Percentiles rank a stretch among this genome's conserved stretches.
Evolutionary conservation across 169 alveolate genomes (phyloP).

Genomic region (Haemoproteus tartakovskyi): DNA sequence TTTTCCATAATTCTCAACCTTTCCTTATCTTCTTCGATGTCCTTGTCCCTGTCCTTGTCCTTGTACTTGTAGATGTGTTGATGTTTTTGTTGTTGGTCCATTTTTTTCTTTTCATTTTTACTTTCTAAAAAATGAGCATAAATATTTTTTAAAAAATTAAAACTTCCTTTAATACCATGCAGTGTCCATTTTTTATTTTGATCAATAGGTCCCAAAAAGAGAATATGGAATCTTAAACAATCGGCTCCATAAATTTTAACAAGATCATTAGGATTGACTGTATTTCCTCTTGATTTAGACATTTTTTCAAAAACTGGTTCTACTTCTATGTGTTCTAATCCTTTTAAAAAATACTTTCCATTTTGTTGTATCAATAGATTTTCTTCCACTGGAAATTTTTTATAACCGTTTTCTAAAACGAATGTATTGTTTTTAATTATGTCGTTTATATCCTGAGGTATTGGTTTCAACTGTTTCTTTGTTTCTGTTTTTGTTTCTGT

Average conservation of each 20-base stretch:
- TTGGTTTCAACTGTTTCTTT: no score
- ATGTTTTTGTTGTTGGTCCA: no score
- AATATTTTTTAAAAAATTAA: slow-evolving; percentile 57
- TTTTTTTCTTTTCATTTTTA: background rate
- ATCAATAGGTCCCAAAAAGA: slow-evolving; percentile 87
- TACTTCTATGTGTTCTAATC: slow-evolving; percentile 42
- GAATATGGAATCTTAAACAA: slow-evolving; percentile 80
- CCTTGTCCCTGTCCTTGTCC: no score
- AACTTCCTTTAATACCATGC: slow-evolving; percentile 71
- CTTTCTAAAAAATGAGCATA: slow-evolving; percentile 42
- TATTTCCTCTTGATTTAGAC: slow-evolving; percentile 87
- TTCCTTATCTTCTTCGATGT: no score
- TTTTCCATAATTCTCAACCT: no score
- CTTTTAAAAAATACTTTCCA: slow-evolving; percentile 43
- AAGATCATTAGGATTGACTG: slow-evolving; percentile 78
- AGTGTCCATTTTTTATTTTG: slow-evolving; percentile 77
- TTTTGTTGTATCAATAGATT: slow-evolving; percentile 37
- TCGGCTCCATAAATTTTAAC: slow-evolving; percentile 82
- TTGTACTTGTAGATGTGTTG: no score
- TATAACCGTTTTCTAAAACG: slow-evolving; percentile 3
- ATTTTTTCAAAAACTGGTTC: slow-evolving; percentile 78
- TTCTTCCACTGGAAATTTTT: slow-evolving; percentile 65
- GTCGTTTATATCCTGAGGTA: no score
- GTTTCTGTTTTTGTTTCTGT: no score
- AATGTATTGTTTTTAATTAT: no score